Evolutionary conservation across 108 stramenopile genomes (phyloP).

Genomic region (Cyclostephanos invisitatus): DNA sequence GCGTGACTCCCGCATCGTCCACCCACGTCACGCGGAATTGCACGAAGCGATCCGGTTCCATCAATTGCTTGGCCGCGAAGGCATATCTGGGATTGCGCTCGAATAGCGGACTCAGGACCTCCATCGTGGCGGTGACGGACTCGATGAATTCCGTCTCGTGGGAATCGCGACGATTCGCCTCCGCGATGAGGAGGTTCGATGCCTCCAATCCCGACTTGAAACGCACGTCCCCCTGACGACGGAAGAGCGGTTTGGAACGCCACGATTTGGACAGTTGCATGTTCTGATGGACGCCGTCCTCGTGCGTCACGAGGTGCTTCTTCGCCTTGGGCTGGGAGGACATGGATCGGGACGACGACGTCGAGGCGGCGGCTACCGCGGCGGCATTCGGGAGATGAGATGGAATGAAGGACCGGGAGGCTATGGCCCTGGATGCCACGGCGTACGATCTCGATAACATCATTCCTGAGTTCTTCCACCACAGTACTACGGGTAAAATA

Average conservation of each 20-base stretch:
- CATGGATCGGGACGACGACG: slow-evolving; percentile 15
- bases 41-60: slow-evolving; percentile 90
- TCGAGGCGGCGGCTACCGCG: neutral
- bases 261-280: slow-evolving; percentile 81
- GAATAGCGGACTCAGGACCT: slow-evolving; percentile 88
- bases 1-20: slow-evolving; percentile 82
- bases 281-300: slow-evolving; percentile 84
- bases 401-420: slow-evolving; percentile 6
- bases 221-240: slow-evolving; percentile 89
- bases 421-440: slow-evolving; percentile 28
- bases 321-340: slow-evolving; percentile 34
- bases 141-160: slow-evolving; percentile 89
- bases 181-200: slow-evolving; percentile 83
- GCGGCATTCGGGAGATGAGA: neutral
- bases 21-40: slow-evolving; percentile 91
- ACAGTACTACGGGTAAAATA: too few relatives aligned
- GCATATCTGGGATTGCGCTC: slow-evolving; percentile 95
- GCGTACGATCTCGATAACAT: slow-evolving; percentile 23
- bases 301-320: slow-evolving; percentile 49
- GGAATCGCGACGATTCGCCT: slow-evolving; percentile 87
- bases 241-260: slow-evolving; percentile 92
- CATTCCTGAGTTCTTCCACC: neutral
- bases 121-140: slow-evolving; percentile 70
- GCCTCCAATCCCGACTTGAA: slow-evolving; percentile 94
- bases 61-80: slow-evolving; percentile 92